phyloP scores from a whole-genome alignment of 1,284 basidiomycete species.

The Pascua sp. region DNA sequence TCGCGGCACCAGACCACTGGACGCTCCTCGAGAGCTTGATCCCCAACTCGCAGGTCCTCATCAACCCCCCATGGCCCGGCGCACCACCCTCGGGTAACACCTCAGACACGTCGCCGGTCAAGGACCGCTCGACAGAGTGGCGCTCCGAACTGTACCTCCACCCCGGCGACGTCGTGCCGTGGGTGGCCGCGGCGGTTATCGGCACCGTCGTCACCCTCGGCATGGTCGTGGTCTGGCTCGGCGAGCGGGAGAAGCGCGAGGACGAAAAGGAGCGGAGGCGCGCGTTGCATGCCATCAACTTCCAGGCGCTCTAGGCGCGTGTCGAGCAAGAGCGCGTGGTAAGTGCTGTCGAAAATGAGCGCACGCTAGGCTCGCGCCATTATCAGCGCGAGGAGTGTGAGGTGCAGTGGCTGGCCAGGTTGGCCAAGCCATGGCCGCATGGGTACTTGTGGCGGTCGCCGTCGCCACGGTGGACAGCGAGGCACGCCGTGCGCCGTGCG shows the following conservation, averaged over 20 bases:
- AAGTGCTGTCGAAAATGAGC: no score
- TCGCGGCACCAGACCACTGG: constrained; percentile 62
- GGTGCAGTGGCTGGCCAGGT: no score
- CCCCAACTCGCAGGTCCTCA: constrained; percentile 95
- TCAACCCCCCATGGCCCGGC: constrained; percentile 64
- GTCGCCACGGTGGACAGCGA: no score
- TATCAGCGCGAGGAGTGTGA: no score
- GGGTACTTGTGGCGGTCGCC: no score
- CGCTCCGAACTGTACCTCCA: constrained; percentile 84
- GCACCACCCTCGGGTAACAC: neutral
- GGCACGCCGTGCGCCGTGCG: no score
- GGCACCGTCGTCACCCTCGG: constrained; percentile 71
- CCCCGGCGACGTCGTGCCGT: constrained; percentile 96
- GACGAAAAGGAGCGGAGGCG: constrained; percentile 85
- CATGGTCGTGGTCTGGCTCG: constrained; percentile 77
- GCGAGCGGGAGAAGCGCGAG: constrained; percentile 90
- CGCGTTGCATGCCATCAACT: constrained; percentile 91
- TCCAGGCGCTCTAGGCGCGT: constrained; percentile 70
- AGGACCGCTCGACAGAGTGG: constrained; percentile 58
- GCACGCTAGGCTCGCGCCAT: no score
- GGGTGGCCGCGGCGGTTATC: constrained; percentile 84
- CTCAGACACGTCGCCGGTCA: constrained; percentile 16
- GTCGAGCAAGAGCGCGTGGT: no score
- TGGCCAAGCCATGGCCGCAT: no score
- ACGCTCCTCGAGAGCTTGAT: constrained; percentile 95